Evolutionary conservation across 495 filamentous ascomycete genomes (phyloP).

Genomic region (Penicillium psychrofluorescens): DNA sequence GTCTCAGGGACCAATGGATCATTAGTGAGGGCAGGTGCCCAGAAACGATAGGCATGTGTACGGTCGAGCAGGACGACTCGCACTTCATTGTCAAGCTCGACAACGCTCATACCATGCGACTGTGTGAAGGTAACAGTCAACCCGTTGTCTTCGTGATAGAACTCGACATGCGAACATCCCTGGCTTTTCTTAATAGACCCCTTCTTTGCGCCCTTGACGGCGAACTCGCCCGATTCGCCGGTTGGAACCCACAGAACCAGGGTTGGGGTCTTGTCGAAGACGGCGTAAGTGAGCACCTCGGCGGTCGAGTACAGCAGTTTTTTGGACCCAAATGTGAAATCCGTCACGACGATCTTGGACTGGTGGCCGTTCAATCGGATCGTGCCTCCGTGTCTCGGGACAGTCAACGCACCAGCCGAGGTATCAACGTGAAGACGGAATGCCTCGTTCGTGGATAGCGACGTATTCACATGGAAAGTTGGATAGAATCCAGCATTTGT

Average conservation of each 20-base stretch:
- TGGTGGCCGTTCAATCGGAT: conserved; percentile 51
- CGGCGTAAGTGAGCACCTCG: conserved; percentile 47
- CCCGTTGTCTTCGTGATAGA: conserved; percentile 21
- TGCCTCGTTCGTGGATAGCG: conserved; percentile 33
- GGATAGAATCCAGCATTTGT: conserved; percentile 53
- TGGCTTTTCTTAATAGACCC: conserved; percentile 23
- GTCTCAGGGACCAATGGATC: conserved; percentile 41
- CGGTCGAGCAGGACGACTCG: conserved; percentile 45
- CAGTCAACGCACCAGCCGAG: conserved; percentile 41
- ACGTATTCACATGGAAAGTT: conserved; percentile 42
- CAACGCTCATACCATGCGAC: conserved; percentile 34
- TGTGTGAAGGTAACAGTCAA: conserved; percentile 38
- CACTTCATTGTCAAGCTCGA: conserved; percentile 35
- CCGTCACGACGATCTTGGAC: conserved; percentile 54
- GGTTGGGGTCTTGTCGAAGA: conserved; percentile 39
- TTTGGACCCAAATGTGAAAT: conserved; percentile 44
- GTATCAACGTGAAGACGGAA: conserved; percentile 50
- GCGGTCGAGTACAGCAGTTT: conserved; percentile 54
- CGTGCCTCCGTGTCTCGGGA: conserved; percentile 28
- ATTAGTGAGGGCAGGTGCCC: conserved; percentile 46
- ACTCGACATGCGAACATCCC: conserved; percentile 31
- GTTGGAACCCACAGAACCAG: conserved; percentile 47
- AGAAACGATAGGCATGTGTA: conserved; percentile 45
- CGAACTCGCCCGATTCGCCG: conserved; percentile 49
- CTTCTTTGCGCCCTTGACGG: conserved; percentile 37